These are phyloP conservation scores for Porphyrellus cyaneotinctus DNA, from an alignment of 768 basidiomycete species.

Conservation along the genomic window DNA sequence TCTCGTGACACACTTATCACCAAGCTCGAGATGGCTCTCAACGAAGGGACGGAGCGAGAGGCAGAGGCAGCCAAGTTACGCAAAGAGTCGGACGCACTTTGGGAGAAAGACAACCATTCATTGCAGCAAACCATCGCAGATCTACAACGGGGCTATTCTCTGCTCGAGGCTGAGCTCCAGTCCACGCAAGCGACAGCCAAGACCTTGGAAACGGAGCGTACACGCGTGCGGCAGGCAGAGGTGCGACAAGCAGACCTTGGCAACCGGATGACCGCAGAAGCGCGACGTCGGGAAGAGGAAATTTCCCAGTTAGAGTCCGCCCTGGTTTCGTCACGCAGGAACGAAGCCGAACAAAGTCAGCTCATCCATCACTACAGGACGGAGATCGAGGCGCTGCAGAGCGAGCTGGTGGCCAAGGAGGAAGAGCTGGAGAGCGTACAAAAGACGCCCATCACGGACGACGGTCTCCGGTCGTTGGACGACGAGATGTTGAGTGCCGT, in stretches of 20 bases:
- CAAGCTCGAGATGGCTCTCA: constrained; percentile 56
- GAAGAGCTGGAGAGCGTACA: constrained; percentile 60
- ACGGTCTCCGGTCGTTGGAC: constrained; percentile 54
- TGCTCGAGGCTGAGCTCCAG: constrained; percentile 61
- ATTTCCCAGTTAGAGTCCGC: constrained; percentile 49
- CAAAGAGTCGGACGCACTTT: constrained; percentile 41
- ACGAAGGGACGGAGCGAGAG: constrained; percentile 49
- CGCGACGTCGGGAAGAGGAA: constrained; percentile 51
- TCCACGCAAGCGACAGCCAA: constrained; percentile 48
- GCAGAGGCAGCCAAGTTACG: constrained; percentile 44
- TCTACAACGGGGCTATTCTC: constrained; percentile 56
- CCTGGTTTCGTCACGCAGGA: constrained; percentile 43
- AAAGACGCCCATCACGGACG: constrained; percentile 38
- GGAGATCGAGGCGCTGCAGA: constrained; percentile 67
- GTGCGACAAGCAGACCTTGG: constrained; percentile 54
- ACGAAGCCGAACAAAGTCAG: constrained; percentile 58
- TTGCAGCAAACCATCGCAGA: constrained; percentile 51
- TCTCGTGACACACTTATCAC: constrained; percentile 55
- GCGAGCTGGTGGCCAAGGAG: constrained; percentile 57
- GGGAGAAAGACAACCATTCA: constrained; percentile 50
- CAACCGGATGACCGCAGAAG: constrained; percentile 45
- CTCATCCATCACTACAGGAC: constrained; percentile 60
- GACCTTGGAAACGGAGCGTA: constrained; percentile 63
- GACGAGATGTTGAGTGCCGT: constrained; percentile 70
- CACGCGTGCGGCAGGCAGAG: constrained; percentile 53